Evolutionary conservation across 2,329 filamentous ascomycete species (phyloP).

Genomic region (Trichoderma harzianum): DNA sequence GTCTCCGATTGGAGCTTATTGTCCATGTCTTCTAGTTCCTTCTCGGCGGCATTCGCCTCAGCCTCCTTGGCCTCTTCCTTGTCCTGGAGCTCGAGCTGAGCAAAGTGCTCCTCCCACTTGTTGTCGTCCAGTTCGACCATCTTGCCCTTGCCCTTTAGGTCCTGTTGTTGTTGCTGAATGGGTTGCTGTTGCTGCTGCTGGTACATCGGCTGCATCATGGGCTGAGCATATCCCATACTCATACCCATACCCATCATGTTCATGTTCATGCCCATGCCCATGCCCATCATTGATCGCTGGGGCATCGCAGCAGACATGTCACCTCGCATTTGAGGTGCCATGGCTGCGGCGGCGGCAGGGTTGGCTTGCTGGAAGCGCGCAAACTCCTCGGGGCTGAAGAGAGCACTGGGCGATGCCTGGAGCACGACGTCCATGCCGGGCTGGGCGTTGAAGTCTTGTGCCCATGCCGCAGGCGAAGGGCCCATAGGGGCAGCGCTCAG

Average conservation of each 20-base stretch:
- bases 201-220: conserved; percentile 51
- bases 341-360: conserved; percentile 49
- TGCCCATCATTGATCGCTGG: conserved; percentile 60
- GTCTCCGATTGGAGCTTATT: conserved; percentile 63
- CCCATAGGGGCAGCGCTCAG: conserved; percentile 44
- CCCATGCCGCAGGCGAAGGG: conserved; percentile 52
- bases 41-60: conserved; percentile 67
- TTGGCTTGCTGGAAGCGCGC: conserved; percentile 77
- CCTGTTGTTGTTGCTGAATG: conserved; percentile 46
- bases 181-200: conserved; percentile 48
- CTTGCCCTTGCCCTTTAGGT: conserved; percentile 79
- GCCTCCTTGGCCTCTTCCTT: conserved; percentile 42
- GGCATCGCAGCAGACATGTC: conserved; percentile 45
- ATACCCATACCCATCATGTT: conserved; percentile 50
- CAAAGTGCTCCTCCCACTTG: conserved; percentile 96
- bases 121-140: conserved; percentile 90
- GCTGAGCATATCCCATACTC: conserved; percentile 49
- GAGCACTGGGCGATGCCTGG: conserved; percentile 53
- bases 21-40: conserved; percentile 86
- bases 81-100: conserved; percentile 73
- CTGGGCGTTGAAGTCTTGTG: conserved; percentile 54
- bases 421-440: conserved; percentile 70
- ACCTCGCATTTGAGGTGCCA: conserved; percentile 56
- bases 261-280: conserved; percentile 50
- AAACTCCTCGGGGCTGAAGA: conserved; percentile 82